Conservation (phyloP, 179 eudicot species). For the Gypsophila paniculata region DNA sequence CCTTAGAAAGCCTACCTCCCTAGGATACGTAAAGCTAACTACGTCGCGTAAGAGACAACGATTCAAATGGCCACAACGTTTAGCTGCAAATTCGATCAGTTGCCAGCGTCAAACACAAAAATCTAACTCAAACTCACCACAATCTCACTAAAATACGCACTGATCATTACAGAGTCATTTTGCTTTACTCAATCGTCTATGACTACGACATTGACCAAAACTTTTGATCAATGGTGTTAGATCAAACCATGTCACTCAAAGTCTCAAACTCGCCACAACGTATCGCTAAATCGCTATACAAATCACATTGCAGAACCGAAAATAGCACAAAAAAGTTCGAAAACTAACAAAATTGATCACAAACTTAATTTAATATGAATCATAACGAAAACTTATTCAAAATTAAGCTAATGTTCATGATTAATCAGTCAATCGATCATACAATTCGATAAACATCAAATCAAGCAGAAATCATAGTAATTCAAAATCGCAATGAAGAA, state of each 20-base stretch:
- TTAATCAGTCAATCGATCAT: neutral
- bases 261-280: neutral
- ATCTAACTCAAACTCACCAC: neutral
- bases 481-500: no score
- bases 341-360: neutral
- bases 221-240: neutral
- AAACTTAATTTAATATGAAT: neutral
- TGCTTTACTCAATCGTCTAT: neutral
- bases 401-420: neutral
- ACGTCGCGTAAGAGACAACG: neutral
- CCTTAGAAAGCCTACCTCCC: no score
- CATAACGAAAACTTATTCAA: neutral
- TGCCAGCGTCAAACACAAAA: neutral
- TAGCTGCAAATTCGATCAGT: neutral
- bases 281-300: neutral
- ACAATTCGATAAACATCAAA: neutral
- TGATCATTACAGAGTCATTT: neutral
- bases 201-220: neutral
- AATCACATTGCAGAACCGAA: neutral
- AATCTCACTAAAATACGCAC: neutral
- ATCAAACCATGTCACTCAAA: neutral
- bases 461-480: neutral
- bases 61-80: neutral
- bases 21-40: neutral
- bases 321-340: no score